phyloP scores from a whole-genome alignment of 2,329 filamentous ascomycete species.

The Arthrinium puccinioides region DNA sequence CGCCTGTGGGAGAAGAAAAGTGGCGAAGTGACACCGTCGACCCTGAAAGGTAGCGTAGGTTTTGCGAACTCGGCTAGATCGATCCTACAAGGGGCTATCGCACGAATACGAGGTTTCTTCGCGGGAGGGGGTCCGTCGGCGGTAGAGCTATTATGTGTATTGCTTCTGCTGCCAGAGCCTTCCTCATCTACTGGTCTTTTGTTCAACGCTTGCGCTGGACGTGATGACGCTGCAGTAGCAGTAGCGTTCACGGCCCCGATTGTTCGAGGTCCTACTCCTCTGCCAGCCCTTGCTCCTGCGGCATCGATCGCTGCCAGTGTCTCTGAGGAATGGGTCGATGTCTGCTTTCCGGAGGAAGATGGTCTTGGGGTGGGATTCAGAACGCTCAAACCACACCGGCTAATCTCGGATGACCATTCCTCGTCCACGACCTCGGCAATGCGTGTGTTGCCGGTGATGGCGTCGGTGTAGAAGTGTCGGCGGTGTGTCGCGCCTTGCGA shows the following conservation, averaged over 20 bases:
- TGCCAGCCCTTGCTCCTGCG: no score
- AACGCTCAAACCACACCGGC: conserved; percentile 22
- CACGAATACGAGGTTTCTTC: conserved; percentile 42
- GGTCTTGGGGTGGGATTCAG: conserved; percentile 10
- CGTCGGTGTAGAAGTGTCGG: conserved; percentile 14
- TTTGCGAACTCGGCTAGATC: conserved; percentile 29
- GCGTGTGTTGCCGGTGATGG: conserved; percentile 11
- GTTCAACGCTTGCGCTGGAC: background rate
- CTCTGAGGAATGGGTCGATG: no score
- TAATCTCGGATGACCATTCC: conserved; percentile 17
- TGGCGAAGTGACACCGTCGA: conserved; percentile 38
- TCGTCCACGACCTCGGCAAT: conserved; percentile 8
- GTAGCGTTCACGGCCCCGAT: no score
- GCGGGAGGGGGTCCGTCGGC: conserved; percentile 14
- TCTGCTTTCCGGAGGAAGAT: conserved; percentile 10
- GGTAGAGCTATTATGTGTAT: background rate
- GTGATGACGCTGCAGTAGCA: no score
- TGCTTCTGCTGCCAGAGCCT: background rate
- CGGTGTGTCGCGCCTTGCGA: conserved; percentile 12
- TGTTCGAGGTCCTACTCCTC: no score
- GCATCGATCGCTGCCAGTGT: no score
- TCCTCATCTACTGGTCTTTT: conserved; percentile 7
- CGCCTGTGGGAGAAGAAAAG: conserved; percentile 44
- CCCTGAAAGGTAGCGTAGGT: conserved; percentile 17
- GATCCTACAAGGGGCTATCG: conserved; percentile 36